A percentile compares a stretch with the other conserved stretches of the same genome.
Conservation (phyloP, 2,329 filamentous ascomycete species). For the Didymella exigua region DNA sequence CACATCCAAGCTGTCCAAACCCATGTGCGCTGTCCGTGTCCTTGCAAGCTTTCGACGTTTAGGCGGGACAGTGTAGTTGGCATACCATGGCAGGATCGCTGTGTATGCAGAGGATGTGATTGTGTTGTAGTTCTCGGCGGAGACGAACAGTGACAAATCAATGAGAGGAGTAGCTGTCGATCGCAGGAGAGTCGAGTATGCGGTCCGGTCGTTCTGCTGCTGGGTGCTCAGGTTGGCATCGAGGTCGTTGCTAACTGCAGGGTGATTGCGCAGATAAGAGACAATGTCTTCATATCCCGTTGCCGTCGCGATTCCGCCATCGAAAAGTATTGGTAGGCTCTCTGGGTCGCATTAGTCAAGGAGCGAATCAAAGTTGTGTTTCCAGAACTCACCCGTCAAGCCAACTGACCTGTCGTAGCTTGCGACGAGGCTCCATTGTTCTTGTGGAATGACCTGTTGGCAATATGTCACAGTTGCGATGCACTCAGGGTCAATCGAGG, state of each 20-base stretch:
- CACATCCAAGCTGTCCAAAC: conserved; percentile 55
- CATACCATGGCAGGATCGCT: conserved; percentile 78
- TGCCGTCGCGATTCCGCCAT: conserved; percentile 59
- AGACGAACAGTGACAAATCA: conserved; percentile 88
- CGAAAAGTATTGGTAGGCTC: conserved; percentile 62
- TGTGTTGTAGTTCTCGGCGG: conserved; percentile 81
- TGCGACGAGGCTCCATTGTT: conserved; percentile 51
- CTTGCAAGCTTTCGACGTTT: conserved; percentile 73
- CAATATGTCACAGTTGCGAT: conserved; percentile 82
- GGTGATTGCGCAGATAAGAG: conserved; percentile 56
- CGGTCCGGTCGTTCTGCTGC: conserved; percentile 51
- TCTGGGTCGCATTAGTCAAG: conserved; percentile 45
- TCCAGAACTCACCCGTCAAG: conserved; percentile 58
- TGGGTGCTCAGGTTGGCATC: conserved; percentile 37
- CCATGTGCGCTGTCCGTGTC: conserved; percentile 63
- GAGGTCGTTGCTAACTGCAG: conserved; percentile 32
- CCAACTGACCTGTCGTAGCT: conserved; percentile 69
- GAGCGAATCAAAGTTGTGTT: background rate
- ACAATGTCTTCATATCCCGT: conserved; percentile 68
- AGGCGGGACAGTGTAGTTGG: conserved; percentile 85
- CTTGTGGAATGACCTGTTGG: conserved; percentile 63
- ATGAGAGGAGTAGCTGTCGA: conserved; percentile 77
- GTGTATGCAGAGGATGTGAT: conserved; percentile 82
- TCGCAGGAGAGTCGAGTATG: conserved; percentile 70
- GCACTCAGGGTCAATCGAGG: conserved; percentile 91